phyloP scores from a whole-genome alignment of 2,329 filamentous ascomycete genomes.

The Sphaceloma murrayae region DNA sequence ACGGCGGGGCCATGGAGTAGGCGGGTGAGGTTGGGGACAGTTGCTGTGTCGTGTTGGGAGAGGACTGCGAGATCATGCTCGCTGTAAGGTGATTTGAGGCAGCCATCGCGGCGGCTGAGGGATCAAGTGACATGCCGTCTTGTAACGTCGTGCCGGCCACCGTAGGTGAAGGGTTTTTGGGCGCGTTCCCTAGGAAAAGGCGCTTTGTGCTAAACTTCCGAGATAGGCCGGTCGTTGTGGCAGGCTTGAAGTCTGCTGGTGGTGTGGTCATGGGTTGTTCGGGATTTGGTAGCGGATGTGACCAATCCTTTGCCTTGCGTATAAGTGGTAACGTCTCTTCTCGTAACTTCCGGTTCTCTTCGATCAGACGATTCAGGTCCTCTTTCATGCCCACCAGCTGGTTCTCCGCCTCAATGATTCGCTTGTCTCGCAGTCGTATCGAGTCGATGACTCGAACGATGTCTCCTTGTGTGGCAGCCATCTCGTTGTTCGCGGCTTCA shows the following conservation, averaged over 20 bases:
- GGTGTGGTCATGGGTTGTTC: slow-evolving; percentile 24
- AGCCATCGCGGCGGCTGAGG: slow-evolving; percentile 42
- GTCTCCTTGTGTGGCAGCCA: slow-evolving; percentile 83
- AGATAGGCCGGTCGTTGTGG: slow-evolving; percentile 36
- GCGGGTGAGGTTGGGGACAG: slow-evolving; percentile 43
- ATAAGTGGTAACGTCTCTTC: slow-evolving; percentile 89
- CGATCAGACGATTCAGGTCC: slow-evolving; percentile 44
- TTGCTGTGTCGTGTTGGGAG: slow-evolving; percentile 33
- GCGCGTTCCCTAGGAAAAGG: slow-evolving; percentile 40
- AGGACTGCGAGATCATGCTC: slow-evolving; percentile 37
- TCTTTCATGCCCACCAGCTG: slow-evolving; percentile 67
- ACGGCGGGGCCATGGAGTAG: slow-evolving; percentile 29
- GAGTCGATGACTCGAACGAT: slow-evolving; percentile 85
- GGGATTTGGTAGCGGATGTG: slow-evolving; percentile 67
- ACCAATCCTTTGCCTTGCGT: slow-evolving; percentile 81
- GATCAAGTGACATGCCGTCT: slow-evolving; percentile 38
- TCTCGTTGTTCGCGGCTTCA: slow-evolving; percentile 76
- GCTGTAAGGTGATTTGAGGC: slow-evolving; percentile 43
- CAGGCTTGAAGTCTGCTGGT: slow-evolving; percentile 18
- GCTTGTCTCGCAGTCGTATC: slow-evolving; percentile 79
- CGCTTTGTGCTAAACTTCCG: slow-evolving; percentile 46
- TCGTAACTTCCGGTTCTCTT: slow-evolving; percentile 78
- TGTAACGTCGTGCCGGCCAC: slow-evolving; percentile 36
- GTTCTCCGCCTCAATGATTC: slow-evolving; percentile 71
- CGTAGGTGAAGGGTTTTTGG: slow-evolving; percentile 44